Percentiles rank a stretch among this genome's conserved stretches.
phyloP scores from a whole-genome alignment of 2,329 filamentous ascomycete species.

The Alternaria viburni region DNA sequence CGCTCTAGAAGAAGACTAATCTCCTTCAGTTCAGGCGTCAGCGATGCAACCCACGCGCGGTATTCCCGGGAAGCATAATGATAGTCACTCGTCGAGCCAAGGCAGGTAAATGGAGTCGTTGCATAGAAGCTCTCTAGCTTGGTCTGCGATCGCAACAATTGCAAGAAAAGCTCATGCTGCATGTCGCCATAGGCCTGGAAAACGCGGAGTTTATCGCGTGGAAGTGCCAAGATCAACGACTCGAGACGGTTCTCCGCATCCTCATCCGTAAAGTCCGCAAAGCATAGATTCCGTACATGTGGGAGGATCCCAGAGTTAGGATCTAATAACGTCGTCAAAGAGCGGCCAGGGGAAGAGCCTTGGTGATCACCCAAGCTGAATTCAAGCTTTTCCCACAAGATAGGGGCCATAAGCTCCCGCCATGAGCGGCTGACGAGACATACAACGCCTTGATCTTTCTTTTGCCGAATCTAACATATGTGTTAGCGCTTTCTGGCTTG shows the following conservation, averaged over 20 bases:
- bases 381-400: background rate
- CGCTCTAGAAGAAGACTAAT: accelerated
- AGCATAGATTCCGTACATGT: background rate
- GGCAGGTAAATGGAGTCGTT: background rate
- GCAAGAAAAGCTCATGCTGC: background rate
- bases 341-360: background rate
- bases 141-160: background rate
- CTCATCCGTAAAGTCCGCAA: background rate
- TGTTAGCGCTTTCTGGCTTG: background rate
- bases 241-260: background rate
- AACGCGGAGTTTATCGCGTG: background rate
- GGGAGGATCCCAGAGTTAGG: background rate
- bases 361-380: background rate
- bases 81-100: background rate
- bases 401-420: background rate
- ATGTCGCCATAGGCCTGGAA: background rate
- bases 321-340: background rate
- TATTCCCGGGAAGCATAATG: background rate
- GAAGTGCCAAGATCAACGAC: background rate
- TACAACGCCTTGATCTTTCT: background rate
- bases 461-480: background rate
- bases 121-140: background rate
- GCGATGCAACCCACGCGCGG: background rate
- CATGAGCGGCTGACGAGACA: background rate
- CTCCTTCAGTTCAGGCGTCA: background rate